Base-by-base conservation (phyloP, 805 yeast species). In the Wickerhamiella qilinensis region DNA sequence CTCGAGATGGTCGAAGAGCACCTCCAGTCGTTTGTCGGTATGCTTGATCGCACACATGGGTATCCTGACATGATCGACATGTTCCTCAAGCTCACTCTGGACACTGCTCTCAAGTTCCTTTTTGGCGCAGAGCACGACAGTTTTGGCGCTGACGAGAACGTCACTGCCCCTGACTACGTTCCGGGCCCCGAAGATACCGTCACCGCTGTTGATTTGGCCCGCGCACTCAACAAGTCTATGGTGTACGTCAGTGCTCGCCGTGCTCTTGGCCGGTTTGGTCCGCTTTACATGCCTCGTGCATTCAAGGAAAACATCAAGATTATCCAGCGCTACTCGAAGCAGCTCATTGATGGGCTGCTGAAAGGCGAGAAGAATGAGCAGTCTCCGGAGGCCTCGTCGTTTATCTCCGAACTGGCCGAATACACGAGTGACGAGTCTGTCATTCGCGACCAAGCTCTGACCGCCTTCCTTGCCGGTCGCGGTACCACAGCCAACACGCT, bases 31-130 rank as follows among this genome's bases (percentile, higher is more conserved):
- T n/a, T 39, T 3, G 14, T 30, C 11, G 9, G 12, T 29, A 6
- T 30, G 12, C 6, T 30, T 30, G 28, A 35, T 6, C 25, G 25
- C 25, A 11, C 6, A 11, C 11, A 6, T 11, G 25, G 25, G 9
- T 17, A n/a, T 35, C 12, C 24, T 1, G 32, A 29, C 15, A 16
- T 8, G 4, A 38, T 55, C 30, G 59, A 57, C 18, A 42, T 53
- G 20, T 51, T 55, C 40, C 53, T 46, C 39, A 38, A 45, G 27
- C 38, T 57, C 33, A 57, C 60, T 6, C 40, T 54, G 41, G 54
- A 49, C 27, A 48, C 50, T 30, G 93, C 96, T 0, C 59, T 88
- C 43, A 71, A 70, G 40, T 56, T 54, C 36, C 42, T 57, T 35
- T 54, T 57, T 41, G 61, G 60, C 19, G 52, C 51, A 33, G 44